A percentile compares a stretch with the other conserved stretches of the same genome.
Evolutionary conservation across 441 rosid species (phyloP).

Genomic region (Corymbia citriodora): DNA sequence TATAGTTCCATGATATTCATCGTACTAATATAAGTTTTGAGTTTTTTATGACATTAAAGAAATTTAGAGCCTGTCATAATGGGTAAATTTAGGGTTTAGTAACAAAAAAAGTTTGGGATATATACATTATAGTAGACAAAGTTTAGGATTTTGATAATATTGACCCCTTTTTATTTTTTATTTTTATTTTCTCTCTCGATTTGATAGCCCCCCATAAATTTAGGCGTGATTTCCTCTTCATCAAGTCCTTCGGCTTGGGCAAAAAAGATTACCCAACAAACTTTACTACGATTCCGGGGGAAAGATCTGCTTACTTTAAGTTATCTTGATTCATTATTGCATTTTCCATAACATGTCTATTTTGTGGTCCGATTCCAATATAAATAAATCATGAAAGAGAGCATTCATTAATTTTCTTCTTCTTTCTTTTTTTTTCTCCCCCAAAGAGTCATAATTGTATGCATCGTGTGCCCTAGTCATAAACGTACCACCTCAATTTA

Average conservation of each 20-base stretch:
- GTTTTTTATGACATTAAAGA: no score
- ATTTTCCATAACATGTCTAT: neutral
- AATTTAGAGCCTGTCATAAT: fast-evolving
- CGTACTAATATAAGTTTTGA: neutral
- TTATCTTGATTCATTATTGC: neutral
- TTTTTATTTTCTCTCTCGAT: neutral
- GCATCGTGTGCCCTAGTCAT: neutral
- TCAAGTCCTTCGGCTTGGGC: neutral
- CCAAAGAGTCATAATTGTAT: neutral
- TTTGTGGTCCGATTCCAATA: neutral
- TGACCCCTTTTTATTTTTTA: no score
- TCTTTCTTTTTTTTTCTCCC: neutral
- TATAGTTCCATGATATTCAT: no score
- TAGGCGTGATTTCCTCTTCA: neutral
- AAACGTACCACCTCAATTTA: neutral
- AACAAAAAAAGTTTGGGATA: neutral
- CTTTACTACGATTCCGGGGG: neutral
- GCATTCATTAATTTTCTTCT: neutral
- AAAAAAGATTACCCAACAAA: neutral
- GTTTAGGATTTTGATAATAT: no score
- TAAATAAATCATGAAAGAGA: neutral
- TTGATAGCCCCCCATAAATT: neutral
- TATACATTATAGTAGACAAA: neutral
- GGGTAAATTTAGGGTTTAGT: neutral
- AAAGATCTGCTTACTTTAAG: neutral